Conservation (phyloP, 2,329 filamentous ascomycete genomes). For the Talaromyces sp. region DNA sequence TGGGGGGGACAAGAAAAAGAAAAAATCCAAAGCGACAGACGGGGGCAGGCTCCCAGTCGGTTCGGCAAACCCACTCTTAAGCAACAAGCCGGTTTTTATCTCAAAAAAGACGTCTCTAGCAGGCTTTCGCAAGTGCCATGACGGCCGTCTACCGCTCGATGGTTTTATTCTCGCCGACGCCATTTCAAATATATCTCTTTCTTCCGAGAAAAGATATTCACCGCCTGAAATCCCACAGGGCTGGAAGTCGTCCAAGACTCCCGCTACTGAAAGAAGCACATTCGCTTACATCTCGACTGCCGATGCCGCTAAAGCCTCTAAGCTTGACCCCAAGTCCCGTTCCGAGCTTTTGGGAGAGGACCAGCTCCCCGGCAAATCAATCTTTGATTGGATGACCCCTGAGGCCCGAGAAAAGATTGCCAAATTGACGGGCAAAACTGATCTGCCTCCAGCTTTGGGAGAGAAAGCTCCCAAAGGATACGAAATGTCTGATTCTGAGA, state of each 20-base stretch:
- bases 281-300: slow-evolving; percentile 60
- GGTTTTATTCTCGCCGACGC: slow-evolving; percentile 69
- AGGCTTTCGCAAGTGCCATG: slow-evolving; percentile 67
- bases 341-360: slow-evolving; percentile 77
- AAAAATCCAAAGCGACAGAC: slow-evolving; percentile 43
- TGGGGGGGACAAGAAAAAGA: slow-evolving; percentile 73
- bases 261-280: slow-evolving; percentile 28
- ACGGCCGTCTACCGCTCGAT: slow-evolving; percentile 72
- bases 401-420: slow-evolving; percentile 72
- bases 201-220: slow-evolving; percentile 41
- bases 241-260: slow-evolving; percentile 63
- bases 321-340: slow-evolving; percentile 68
- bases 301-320: slow-evolving; percentile 72
- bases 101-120: slow-evolving; percentile 56
- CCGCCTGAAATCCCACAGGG: slow-evolving; percentile 44
- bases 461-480: slow-evolving; percentile 65
- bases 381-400: slow-evolving; percentile 87
- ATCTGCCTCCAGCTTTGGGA: slow-evolving; percentile 72
- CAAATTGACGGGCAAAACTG: slow-evolving; percentile 65
- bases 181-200: slow-evolving; percentile 44
- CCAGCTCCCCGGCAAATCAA: slow-evolving; percentile 80
- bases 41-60: slow-evolving; percentile 38
- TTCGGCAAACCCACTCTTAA: slow-evolving; percentile 59
- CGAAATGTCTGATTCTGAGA: slow-evolving; percentile 59
- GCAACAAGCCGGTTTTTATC: slow-evolving; percentile 67